Conservation (phyloP, 2,329 filamentous ascomycete species). For the Arthrocladium fulminans region DNA sequence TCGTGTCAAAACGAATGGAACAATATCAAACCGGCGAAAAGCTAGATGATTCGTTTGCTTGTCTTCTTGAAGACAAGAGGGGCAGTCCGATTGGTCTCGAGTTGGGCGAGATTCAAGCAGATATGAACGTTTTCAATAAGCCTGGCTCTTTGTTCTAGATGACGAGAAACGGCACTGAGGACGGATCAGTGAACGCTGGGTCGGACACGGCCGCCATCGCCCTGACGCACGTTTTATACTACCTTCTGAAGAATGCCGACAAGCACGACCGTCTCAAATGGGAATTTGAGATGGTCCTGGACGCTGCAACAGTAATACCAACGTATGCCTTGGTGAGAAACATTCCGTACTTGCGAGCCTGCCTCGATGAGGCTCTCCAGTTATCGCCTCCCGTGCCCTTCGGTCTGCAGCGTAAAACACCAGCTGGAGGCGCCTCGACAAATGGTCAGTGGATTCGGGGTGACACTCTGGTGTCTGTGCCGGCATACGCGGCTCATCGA, state of each 20-base stretch:
- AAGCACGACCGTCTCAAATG: conserved; percentile 38
- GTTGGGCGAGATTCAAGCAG: conserved; percentile 31
- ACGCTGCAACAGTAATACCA: conserved; percentile 35
- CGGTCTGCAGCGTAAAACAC: conserved; percentile 30
- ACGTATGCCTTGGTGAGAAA: conserved; percentile 46
- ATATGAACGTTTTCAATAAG: conserved; percentile 39
- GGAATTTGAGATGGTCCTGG: conserved; percentile 36
- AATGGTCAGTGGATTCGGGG: conserved; percentile 40
- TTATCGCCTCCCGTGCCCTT: conserved; percentile 36
- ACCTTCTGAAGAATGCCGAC: conserved; percentile 19
- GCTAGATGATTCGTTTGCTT: conserved; percentile 41
- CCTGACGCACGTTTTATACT: conserved; percentile 42
- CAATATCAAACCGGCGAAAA: conserved; percentile 41
- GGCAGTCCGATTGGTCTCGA: conserved; percentile 15
- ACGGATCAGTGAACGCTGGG: conserved; percentile 45
- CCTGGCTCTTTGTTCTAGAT: too few species aligned
- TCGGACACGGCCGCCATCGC: conserved; percentile 46
- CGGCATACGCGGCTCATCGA: conserved; percentile 49
- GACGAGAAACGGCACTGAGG: too few species aligned
- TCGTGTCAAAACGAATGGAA: conserved; percentile 27
- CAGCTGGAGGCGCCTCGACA: conserved; percentile 35
- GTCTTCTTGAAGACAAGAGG: conserved; percentile 30
- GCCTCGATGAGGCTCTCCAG: conserved; percentile 41
- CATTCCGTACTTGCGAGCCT: conserved; percentile 38
- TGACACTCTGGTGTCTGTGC: conserved; percentile 43